A percentile compares a stretch with the other conserved stretches of the same genome.
Conservation (phyloP, 2,329 filamentous ascomycete species). For the Blastomyces parvus region DNA sequence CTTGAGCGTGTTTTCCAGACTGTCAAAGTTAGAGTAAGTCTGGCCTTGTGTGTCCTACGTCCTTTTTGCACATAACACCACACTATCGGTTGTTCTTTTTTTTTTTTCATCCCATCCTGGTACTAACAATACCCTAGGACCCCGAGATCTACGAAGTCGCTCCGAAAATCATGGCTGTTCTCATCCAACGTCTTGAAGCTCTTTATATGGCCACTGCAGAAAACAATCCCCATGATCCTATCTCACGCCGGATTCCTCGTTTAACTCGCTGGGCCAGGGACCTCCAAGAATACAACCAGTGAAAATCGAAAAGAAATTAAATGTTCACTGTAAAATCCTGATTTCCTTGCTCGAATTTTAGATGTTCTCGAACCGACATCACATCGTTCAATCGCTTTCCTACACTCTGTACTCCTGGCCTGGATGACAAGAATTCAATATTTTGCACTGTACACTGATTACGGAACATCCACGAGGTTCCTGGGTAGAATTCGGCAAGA, state of each 20-base stretch:
- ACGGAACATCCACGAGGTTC: not conserved
- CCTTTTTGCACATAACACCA: not conserved
- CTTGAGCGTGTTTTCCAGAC: slow-evolving; percentile 46
- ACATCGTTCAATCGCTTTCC: not conserved
- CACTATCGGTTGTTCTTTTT: not conserved
- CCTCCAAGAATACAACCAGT: slow-evolving; percentile 17
- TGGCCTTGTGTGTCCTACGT: slow-evolving; percentile 17
- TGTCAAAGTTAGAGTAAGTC: slow-evolving; percentile 45
- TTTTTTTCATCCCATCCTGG: not conserved
- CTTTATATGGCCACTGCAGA: slow-evolving; percentile 50
- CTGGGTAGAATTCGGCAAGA: not conserved
- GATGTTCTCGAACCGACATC: not conserved
- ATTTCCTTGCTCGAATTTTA: not conserved
- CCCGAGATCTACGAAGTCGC: slow-evolving; percentile 48
- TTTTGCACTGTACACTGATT: not conserved
- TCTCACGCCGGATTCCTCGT: slow-evolving; percentile 43
- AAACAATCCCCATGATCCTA: slow-evolving; percentile 42
- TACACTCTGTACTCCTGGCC: not conserved
- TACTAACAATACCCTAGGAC: slow-evolving; percentile 30
- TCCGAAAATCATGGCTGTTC: slow-evolving; percentile 51
- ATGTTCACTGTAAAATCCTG: not conserved
- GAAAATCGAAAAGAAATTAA: not conserved
- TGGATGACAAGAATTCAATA: not conserved
- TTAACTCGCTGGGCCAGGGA: slow-evolving; percentile 37
- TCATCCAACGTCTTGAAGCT: slow-evolving; percentile 47